Evolutionary conservation across 345 rosid genomes (phyloP), one percentile per base, ranked within the genome.

Genomic region (Gossypium herbaceum): DNA sequence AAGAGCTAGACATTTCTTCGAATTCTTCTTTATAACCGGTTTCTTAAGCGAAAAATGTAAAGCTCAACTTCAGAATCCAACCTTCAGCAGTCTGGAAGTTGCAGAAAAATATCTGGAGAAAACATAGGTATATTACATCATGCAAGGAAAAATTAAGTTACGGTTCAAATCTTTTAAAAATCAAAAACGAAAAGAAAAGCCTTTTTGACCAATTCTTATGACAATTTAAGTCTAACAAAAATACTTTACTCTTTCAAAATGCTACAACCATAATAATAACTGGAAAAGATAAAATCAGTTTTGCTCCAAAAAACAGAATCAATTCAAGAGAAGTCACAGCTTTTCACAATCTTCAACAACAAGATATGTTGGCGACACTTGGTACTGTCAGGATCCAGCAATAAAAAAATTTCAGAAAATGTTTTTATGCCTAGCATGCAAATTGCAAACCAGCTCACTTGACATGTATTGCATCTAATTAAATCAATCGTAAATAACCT

Each of bases 1-100:
- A 62, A 69, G 99, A 82, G 81, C 86, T 87, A 81, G 98, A 89
- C 99, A 96, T 95, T 54, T 75, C 70, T 60, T 22, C 10, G 63
- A 76, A 74, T 78, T 45, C 73, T 82, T 71, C 75, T 75, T 58
- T 51, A 52, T 57, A 56, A 70, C 44, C 62, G 76, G 39, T 69
- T 63, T 39, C 45, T n/a, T 20, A 12, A 17, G 45, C 39, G 29
- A 71, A 68, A 25, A 48, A 24, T 58, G 55, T 70, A 47, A 52
- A 47, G 57, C 58, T 57, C 24, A n/a, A 61, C 61, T 62, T 60
- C 19, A 66, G 60, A 66, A 74, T 60, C 68, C 56, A 70, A 70
- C 57, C 62, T 58, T 69, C 54, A 20, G 76, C 71, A 74, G 59
- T 45, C 76, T 13, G 44, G 47, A 73, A 68, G 54, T 58, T 59